Percentiles rank a stretch among this genome's conserved stretches.
Conservation (phyloP, 345 rosid genomes). For the Lepidium sativum region DNA sequence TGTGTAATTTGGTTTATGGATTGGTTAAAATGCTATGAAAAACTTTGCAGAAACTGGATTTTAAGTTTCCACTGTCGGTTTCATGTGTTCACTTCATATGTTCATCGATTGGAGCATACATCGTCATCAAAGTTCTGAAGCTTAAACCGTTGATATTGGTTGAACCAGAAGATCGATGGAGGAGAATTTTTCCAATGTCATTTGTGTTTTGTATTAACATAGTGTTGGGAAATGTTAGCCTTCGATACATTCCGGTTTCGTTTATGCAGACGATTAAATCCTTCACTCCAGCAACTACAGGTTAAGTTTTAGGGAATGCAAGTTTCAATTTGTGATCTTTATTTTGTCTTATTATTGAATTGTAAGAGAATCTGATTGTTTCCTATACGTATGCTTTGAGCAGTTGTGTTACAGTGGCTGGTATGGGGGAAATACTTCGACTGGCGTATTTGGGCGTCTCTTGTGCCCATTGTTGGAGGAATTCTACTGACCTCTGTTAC, state of each 20-base stretch:
- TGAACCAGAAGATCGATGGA: conserved; percentile 94
- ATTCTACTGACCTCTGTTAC: conserved; percentile 91
- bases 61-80: conserved; percentile 91
- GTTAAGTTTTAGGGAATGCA: conserved; percentile 27
- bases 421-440: conserved; percentile 96
- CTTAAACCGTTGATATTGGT: conserved; percentile 81
- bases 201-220: conserved; percentile 95
- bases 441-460: conserved; percentile 96
- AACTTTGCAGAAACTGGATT: conserved; percentile 71
- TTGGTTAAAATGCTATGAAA: not conserved
- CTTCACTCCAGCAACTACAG: conserved; percentile 99
- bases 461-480: conserved; percentile 95
- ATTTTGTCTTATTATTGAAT: not conserved
- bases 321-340: not conserved
- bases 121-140: conserved; percentile 80
- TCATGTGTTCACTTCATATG: conserved; percentile 96
- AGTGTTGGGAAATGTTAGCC: conserved; percentile 90
- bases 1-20: not conserved
- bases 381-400: not conserved
- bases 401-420: conserved; percentile 97
- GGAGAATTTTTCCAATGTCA: conserved; percentile 96
- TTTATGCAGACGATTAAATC: conserved; percentile 99
- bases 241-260: conserved; percentile 94
- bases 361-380: conserved; percentile 18
- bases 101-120: conserved; percentile 91